Evolutionary conservation across 192 early-diverging fungal species (phyloP).

Genomic region (Spizellomyces punctatus): DNA sequence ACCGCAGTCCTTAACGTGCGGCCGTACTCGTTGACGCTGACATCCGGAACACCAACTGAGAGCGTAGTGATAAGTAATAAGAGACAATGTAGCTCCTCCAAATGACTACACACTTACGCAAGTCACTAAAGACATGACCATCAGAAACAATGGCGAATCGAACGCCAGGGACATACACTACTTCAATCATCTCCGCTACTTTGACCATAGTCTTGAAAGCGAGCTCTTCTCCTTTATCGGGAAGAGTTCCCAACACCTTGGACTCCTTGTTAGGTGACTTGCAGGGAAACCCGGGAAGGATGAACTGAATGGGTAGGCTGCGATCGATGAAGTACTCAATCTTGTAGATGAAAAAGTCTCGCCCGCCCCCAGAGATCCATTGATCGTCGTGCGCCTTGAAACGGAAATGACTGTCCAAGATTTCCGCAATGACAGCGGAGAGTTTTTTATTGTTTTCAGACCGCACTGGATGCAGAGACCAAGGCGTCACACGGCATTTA

Average conservation of each 20-base stretch:
- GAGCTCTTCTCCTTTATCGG: conserved; percentile 18
- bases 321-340: conserved; percentile 1
- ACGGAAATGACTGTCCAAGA: no score
- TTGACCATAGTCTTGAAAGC: conserved; percentile 1
- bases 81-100: no score
- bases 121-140: conserved; percentile 17
- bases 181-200: background rate
- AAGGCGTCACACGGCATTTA: no score
- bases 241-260: conserved; percentile 10
- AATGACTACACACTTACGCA: conserved; percentile 8
- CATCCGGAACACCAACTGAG: conserved; percentile 18
- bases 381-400: no score
- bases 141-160: conserved; percentile 18
- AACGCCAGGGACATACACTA: conserved; percentile 9
- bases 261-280: conserved; percentile 8
- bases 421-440: no score
- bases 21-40: conserved; percentile 19
- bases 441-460: no score
- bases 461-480: no score
- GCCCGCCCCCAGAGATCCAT: background rate
- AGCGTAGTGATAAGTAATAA: no score
- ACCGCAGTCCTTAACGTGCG: background rate
- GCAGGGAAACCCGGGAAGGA: conserved; percentile 21
- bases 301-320: conserved; percentile 14
- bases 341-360: background rate